Evolutionary conservation across 129 eudicot genomes (phyloP).

Genomic region (Tanacetum coccineum): DNA sequence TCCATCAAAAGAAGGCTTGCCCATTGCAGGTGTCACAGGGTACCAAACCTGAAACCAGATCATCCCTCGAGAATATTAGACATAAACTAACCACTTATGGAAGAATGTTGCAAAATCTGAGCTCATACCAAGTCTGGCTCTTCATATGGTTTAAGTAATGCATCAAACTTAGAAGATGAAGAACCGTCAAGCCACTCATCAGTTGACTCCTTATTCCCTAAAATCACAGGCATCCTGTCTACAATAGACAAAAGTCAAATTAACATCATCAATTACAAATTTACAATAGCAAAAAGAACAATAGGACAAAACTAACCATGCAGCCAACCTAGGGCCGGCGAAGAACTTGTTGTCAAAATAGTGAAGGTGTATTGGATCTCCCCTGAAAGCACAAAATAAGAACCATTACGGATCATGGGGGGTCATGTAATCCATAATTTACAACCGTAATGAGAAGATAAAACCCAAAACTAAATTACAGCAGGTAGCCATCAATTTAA

Average conservation of each 20-base stretch:
- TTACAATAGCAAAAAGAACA: too few relatives aligned
- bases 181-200: slow-evolving; percentile 71
- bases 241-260: slow-evolving; percentile 20
- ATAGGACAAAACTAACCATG: slow-evolving; percentile 66
- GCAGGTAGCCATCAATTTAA: slow-evolving; percentile 3
- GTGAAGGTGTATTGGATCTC: slow-evolving; percentile 80
- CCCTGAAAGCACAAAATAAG: slow-evolving; percentile 48
- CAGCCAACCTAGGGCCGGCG: slow-evolving; percentile 77
- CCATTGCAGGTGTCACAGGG: slow-evolving; percentile 91
- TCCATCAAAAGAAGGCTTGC: slow-evolving; percentile 84
- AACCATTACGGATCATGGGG: neutral
- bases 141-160: slow-evolving; percentile 76
- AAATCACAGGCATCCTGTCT: slow-evolving; percentile 93
- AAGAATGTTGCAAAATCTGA: neutral
- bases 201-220: slow-evolving; percentile 62
- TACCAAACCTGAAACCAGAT: slow-evolving; percentile 64
- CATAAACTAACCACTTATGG: neutral
- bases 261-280: neutral
- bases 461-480: neutral
- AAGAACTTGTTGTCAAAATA: slow-evolving; percentile 80
- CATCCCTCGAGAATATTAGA: slow-evolving; percentile 4
- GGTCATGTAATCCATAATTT: neutral
- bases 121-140: slow-evolving; percentile 74
- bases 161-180: slow-evolving; percentile 62
- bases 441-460: neutral